Base-by-base conservation (phyloP, 2,329 filamentous ascomycete species). In the Lachnellula hyalina region DNA sequence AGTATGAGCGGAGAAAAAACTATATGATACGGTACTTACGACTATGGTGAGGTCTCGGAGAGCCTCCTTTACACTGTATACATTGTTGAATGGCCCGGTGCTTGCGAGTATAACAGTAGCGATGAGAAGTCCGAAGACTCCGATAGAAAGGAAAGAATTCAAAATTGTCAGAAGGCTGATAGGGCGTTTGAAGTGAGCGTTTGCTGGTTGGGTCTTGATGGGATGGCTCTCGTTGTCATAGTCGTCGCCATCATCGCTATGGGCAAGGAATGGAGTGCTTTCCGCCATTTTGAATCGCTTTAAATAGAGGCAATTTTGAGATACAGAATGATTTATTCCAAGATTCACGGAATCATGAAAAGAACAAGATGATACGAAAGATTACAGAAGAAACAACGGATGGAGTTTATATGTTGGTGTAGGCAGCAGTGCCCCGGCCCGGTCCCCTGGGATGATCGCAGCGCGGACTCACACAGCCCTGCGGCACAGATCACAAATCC, bases 101-200 rank as follows among this genome's bases (percentile, higher is more conserved):
- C 21, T 9, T 15, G 42, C 3, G 6, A 49, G 25, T 21, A 56
- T 34, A 25, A 48, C 50, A 15, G 40, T 28, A 14, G 47, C 49
- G 38, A 56, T 50, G 23, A 49, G 17, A 35, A 56, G 54, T 19
- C 49, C 54, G 21, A 38, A 34, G 9, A 40, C 46, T 15, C 42
- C 34, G 12, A 49, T 25, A 5, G 45, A 56, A 34, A 56, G 23
- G 28, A 56, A 41, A 12, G 54, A 49, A 28, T 32, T 40, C 5
- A 53, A 8, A 12, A 40, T 35, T n/a, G 50, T 50, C 14, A 56
- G 32, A 17, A 56, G 11, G 15, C 50, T 53, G 28, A 56, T n/a
- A 19, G 54, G 49, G 12, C 23, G 46, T 41, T 46, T 49, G 54
- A 56, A 56, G 36, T 53, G 38, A 36, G 54, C 32, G 38, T 41